Percentiles rank a stretch among this genome's conserved stretches.
Conservation (phyloP, 169 alveolate genomes). For the Fabrea salina region DNA sequence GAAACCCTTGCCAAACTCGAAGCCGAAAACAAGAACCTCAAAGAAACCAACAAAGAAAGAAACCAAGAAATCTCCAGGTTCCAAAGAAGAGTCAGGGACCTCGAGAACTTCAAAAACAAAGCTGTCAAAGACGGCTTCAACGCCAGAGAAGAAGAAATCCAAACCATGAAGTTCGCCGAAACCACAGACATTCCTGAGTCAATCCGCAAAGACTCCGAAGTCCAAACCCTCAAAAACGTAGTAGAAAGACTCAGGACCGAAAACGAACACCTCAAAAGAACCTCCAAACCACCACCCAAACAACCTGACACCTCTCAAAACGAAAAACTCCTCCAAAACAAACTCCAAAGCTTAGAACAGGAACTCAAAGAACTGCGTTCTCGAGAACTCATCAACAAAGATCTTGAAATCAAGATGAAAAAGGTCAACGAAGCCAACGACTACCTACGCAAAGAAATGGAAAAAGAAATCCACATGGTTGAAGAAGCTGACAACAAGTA, state of each 20-base stretch:
- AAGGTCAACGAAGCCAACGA: not conserved
- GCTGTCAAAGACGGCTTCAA: not conserved
- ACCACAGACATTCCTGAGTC: not conserved
- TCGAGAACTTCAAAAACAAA: not conserved
- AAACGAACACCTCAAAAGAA: not conserved
- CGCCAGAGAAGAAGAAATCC: not conserved
- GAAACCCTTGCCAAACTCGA: not conserved
- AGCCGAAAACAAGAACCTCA: too few relatives aligned
- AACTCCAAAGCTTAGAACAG: not conserved
- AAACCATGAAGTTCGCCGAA: not conserved
- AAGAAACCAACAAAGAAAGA: not conserved
- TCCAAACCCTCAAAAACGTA: not conserved
- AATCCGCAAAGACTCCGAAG: not conserved
- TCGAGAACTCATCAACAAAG: not conserved
- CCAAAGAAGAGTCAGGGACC: not conserved
- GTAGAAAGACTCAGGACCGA: not conserved
- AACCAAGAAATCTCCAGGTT: not conserved
- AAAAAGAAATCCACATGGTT: not conserved
- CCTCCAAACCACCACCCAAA: not conserved
- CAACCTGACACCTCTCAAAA: not conserved
- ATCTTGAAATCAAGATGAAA: not conserved
- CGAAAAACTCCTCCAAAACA: not conserved
- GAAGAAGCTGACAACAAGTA: conserved; percentile 2
- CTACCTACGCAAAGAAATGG: not conserved
- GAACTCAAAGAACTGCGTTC: not conserved